These are phyloP conservation scores for Lasiodiplodia sp. DNA, from an alignment of 2,329 filamentous ascomycete genomes.

Conservation along the genomic window DNA sequence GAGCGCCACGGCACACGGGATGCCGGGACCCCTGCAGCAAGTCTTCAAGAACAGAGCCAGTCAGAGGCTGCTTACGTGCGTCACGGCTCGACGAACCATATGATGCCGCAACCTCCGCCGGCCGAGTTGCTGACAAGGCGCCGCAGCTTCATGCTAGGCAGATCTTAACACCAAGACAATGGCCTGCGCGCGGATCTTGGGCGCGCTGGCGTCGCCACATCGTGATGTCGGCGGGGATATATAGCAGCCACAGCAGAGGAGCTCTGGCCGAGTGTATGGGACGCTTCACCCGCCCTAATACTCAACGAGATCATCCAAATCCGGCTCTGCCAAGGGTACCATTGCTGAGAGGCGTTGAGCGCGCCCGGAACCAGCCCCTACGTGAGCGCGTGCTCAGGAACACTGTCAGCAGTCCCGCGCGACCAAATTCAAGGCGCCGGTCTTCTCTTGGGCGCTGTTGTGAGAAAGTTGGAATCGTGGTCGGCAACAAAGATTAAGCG, in stretches of 20 bases:
- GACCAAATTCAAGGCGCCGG: neutral
- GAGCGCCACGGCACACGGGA: neutral
- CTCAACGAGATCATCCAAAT: neutral
- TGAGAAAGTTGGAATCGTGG: neutral
- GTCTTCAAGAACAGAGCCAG: neutral
- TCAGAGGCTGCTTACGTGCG: conserved; percentile 6
- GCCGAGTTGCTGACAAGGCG: conserved; percentile 14
- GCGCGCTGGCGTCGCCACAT: conserved; percentile 1
- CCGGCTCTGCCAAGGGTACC: neutral
- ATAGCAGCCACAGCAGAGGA: neutral
- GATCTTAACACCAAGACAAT: neutral
- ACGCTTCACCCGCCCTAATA: conserved; percentile 14
- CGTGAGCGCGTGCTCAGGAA: neutral
- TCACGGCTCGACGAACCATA: neutral
- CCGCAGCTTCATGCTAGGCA: neutral
- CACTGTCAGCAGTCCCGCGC: neutral
- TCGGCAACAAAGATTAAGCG: conserved; percentile 16
- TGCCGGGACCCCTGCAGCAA: neutral
- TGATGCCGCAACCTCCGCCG: conserved; percentile 14
- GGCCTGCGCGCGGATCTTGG: neutral
- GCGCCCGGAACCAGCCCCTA: neutral
- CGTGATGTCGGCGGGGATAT: neutral
- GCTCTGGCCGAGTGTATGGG: neutral
- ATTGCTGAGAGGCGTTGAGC: conserved; percentile 1
- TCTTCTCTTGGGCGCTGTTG: too few relatives aligned